These are phyloP conservation scores for Cucumis melo DNA, from an alignment of 306 rosid species.

Conservation along the genomic window DNA sequence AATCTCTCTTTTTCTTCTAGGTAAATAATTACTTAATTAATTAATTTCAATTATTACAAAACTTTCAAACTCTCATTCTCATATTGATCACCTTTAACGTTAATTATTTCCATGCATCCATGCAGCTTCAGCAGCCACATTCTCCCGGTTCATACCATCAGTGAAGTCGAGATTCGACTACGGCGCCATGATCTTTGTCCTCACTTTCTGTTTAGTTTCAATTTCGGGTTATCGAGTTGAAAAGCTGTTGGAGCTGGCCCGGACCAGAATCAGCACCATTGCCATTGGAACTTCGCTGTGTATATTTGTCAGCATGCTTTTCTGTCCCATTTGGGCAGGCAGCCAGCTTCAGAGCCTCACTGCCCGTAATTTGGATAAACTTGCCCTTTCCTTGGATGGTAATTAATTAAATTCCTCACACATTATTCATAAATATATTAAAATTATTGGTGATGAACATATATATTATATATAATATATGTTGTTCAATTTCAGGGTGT, in stretches of 20 bases:
- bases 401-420: not conserved
- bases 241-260: constrained; percentile 34
- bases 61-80: not conserved
- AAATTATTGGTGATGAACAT: too few species aligned
- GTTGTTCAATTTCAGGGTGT: not conserved
- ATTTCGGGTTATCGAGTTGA: constrained; percentile 55
- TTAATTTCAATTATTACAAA: too few species aligned
- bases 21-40: constrained; percentile 1
- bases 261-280: constrained; percentile 44
- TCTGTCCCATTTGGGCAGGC: constrained; percentile 94
- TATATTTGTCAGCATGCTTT: constrained; percentile 27
- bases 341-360: constrained; percentile 41
- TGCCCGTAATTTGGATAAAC: constrained; percentile 53
- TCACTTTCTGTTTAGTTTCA: constrained; percentile 71
- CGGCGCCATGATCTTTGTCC: constrained; percentile 64
- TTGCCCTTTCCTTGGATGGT: constrained; percentile 60
- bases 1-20: constrained; percentile 53
- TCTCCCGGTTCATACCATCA: constrained; percentile 71
- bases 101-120: not conserved
- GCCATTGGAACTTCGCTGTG: constrained; percentile 55
- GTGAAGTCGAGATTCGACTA: constrained; percentile 74
- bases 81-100: not conserved
- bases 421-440: too few species aligned
- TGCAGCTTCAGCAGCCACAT: constrained; percentile 76
- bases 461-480: too few species aligned